Evolutionary conservation across 768 basidiomycete species (phyloP).

Genomic region (Pholiota microspora): DNA sequence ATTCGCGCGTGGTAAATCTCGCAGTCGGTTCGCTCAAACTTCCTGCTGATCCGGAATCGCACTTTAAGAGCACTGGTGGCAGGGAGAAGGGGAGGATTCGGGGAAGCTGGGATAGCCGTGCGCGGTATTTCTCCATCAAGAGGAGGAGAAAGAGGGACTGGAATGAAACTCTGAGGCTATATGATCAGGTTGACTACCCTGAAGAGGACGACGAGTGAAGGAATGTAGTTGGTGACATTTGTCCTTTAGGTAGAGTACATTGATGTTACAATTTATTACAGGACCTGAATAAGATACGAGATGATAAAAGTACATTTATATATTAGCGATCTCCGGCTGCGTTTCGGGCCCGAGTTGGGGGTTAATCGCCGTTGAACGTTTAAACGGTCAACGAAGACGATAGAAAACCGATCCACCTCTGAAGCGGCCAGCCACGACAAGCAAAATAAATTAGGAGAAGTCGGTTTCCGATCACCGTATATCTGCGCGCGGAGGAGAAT

Average conservation of each 20-base stretch:
- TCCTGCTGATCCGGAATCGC: constrained; percentile 66
- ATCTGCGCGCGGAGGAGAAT: neutral
- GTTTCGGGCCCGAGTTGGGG: too few relatives aligned
- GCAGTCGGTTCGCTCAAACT: constrained; percentile 58
- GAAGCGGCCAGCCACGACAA: neutral
- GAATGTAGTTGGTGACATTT: too few relatives aligned
- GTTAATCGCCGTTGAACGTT: too few relatives aligned
- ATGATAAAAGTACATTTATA: neutral
- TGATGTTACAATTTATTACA: neutral
- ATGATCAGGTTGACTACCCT: constrained; percentile 83
- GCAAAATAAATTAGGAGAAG: neutral
- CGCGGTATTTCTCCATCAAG: constrained; percentile 77
- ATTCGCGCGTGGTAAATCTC: constrained; percentile 65
- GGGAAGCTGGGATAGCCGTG: constrained; percentile 65
- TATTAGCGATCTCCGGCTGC: neutral
- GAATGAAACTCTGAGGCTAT: constrained; percentile 82
- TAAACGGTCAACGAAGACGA: neutral
- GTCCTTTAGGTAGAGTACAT: too few relatives aligned
- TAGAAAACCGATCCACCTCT: neutral
- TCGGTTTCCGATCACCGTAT: neutral
- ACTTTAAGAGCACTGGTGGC: constrained; percentile 58
- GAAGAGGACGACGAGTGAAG: constrained; percentile 37
- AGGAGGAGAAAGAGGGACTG: constrained; percentile 83
- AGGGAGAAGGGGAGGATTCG: constrained; percentile 70
- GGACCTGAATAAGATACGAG: neutral